phyloP scores from a whole-genome alignment of 805 yeast species.

The Kodamaea leandrae region DNA sequence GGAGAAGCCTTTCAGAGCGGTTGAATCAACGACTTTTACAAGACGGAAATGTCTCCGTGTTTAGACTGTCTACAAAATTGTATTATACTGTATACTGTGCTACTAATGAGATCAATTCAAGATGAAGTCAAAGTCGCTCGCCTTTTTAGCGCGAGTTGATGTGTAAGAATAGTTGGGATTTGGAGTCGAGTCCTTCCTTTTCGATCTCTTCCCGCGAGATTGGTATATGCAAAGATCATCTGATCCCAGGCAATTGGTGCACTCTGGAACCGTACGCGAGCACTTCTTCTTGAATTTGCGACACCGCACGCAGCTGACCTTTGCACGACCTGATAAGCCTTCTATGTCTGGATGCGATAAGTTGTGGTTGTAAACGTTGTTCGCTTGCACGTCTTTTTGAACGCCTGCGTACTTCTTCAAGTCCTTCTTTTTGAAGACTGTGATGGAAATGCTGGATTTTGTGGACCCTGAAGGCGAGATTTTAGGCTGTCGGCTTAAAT shows the following conservation, averaged over 20 bases:
- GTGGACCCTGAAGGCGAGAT: neutral
- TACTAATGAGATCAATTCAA: constrained; percentile 3
- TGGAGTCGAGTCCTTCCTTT: neutral
- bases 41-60: no score
- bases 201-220: constrained; percentile 15
- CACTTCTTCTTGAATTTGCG: constrained; percentile 32
- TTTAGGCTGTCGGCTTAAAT: neutral
- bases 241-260: constrained; percentile 27
- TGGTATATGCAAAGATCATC: constrained; percentile 29
- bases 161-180: neutral
- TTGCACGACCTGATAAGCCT: constrained; percentile 20
- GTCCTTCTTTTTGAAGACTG: constrained; percentile 31
- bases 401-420: constrained; percentile 14
- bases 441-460: constrained; percentile 17
- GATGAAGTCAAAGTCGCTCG: constrained; percentile 10
- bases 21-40: no score
- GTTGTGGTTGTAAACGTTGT: constrained; percentile 23
- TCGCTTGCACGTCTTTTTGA: constrained; percentile 1
- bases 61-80: neutral
- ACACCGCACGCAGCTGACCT: constrained; percentile 31
- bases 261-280: constrained; percentile 31
- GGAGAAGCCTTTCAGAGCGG: no score
- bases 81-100: neutral
- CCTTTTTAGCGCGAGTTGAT: neutral
- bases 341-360: constrained; percentile 18